Conservation (phyloP, 1,284 basidiomycete genomes). For the Ganoderma leucocontextum region DNA sequence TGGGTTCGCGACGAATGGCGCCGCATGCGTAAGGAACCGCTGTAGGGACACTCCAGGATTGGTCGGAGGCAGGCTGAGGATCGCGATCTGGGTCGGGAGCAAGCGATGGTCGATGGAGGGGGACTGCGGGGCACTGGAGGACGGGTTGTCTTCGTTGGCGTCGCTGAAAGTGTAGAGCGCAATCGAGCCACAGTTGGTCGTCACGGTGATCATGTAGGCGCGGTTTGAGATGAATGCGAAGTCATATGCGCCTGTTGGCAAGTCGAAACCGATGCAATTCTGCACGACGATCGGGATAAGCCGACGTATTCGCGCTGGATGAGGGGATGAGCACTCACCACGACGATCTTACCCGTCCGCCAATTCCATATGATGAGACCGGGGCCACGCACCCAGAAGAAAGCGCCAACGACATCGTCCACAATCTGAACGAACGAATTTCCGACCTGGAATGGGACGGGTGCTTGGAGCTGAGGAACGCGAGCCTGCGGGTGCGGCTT, state of each 20-base stretch:
- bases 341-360: slow-evolving; percentile 52
- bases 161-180: slow-evolving; percentile 49
- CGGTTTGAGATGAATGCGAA: slow-evolving; percentile 57
- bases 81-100: slow-evolving; percentile 38
- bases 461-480: slow-evolving; percentile 36
- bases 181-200: slow-evolving; percentile 37
- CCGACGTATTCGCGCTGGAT: too few relatives aligned
- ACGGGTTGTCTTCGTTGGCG: slow-evolving; percentile 9
- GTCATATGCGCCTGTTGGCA: slow-evolving; percentile 47
- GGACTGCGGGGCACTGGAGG: neutral
- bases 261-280: slow-evolving; percentile 36
- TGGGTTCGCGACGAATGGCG: slow-evolving; percentile 48
- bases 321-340: slow-evolving; percentile 46
- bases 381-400: slow-evolving; percentile 47
- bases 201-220: slow-evolving; percentile 52
- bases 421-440: slow-evolving; percentile 57
- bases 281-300: slow-evolving; percentile 18
- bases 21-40: slow-evolving; percentile 40
- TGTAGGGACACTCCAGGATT: slow-evolving; percentile 24
- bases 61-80: slow-evolving; percentile 45
- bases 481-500: slow-evolving; percentile 48
- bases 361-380: slow-evolving; percentile 63
- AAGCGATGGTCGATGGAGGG: slow-evolving; percentile 36
- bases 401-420: slow-evolving; percentile 58
- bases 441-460: slow-evolving; percentile 40